These are phyloP conservation scores for Sarcomyxa edulis DNA, from an alignment of 768 basidiomycete genomes.

Conservation along the genomic window DNA sequence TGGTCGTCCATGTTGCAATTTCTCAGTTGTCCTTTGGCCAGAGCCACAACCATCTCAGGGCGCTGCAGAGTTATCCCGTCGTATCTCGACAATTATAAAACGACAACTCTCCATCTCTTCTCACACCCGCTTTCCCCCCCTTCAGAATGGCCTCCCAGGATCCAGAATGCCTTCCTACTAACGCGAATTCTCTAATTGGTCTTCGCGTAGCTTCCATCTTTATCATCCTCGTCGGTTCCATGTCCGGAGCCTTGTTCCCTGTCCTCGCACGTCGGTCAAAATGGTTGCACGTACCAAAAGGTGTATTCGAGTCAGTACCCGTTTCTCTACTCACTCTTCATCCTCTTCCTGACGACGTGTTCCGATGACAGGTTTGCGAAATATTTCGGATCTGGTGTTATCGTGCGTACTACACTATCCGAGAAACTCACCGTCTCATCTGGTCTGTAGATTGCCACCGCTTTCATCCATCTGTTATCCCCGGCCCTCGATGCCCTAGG, in stretches of 20 bases:
- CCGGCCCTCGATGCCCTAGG: slow-evolving; percentile 70
- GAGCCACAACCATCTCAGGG: no score
- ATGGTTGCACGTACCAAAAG: slow-evolving; percentile 51
- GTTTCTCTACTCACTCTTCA: not conserved
- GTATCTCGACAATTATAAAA: no score
- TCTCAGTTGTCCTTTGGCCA: no score
- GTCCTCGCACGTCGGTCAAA: slow-evolving; percentile 50
- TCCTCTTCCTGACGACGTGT: slow-evolving; percentile 5
- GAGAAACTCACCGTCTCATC: no score
- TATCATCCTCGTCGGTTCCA: slow-evolving; percentile 60
- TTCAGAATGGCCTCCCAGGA: no score
- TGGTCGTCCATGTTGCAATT: no score
- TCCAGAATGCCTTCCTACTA: no score
- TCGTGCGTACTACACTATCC: slow-evolving; percentile 62
- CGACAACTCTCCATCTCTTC: no score
- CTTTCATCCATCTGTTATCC: slow-evolving; percentile 78
- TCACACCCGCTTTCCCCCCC: no score
- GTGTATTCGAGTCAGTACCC: slow-evolving; percentile 61
- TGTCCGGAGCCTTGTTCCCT: slow-evolving; percentile 65
- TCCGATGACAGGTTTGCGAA: slow-evolving; percentile 62
- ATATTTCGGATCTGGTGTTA: slow-evolving; percentile 88
- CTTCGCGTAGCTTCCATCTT: slow-evolving; percentile 73
- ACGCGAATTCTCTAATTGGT: no score
- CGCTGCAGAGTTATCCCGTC: no score
- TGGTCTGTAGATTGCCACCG: slow-evolving; percentile 74